These are phyloP conservation scores for Brassica balearica DNA, from an alignment of 441 rosid species.

Conservation along the genomic window DNA sequence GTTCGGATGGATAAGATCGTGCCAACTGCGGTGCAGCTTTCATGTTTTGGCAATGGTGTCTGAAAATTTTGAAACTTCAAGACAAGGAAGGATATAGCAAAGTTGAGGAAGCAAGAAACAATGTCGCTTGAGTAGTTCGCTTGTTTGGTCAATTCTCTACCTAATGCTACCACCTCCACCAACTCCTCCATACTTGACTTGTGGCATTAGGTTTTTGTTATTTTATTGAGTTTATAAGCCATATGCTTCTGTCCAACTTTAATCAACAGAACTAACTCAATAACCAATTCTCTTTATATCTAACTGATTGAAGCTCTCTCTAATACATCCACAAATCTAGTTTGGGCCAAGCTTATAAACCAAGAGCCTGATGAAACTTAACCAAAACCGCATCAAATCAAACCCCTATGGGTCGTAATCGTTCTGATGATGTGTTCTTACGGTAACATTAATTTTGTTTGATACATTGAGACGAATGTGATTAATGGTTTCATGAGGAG, in stretches of 20 bases:
- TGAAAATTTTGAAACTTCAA: neutral
- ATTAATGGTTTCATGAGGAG: neutral
- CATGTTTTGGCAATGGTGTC: neutral
- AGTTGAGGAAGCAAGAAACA: neutral
- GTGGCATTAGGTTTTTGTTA: neutral
- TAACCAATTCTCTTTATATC: neutral
- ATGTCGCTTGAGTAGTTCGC: neutral
- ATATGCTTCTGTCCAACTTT: neutral
- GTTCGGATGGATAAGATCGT: neutral
- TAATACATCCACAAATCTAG: neutral
- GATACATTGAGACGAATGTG: neutral
- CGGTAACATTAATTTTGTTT: neutral
- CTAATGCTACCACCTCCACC: neutral
- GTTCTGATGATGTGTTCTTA: neutral
- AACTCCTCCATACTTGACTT: neutral
- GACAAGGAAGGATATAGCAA: neutral
- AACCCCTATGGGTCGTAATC: neutral
- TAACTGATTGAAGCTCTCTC: neutral
- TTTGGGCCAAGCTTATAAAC: slow-evolving; percentile 5
- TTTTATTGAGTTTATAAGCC: neutral
- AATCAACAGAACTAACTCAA: neutral
- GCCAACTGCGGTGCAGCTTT: neutral
- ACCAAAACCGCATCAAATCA: neutral
- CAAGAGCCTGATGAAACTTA: neutral
- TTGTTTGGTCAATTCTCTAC: neutral